Evolutionary conservation across 2,329 filamentous ascomycete species (phyloP).

Genomic region (Sclerotinia spermophila): DNA sequence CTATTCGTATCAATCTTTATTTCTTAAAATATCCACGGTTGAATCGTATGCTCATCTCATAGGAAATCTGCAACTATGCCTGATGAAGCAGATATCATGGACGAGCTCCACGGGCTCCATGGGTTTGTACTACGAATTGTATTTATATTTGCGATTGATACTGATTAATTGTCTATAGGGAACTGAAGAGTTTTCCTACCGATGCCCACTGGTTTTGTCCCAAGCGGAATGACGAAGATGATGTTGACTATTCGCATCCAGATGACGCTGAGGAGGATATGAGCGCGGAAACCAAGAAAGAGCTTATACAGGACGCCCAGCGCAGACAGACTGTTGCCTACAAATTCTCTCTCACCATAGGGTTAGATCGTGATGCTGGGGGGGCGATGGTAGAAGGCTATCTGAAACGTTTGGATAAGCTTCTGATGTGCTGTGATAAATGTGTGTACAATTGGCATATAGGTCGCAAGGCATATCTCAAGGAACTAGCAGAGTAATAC

Average conservation of each 20-base stretch:
- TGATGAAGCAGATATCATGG: slow-evolving; percentile 35
- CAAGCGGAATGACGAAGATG: slow-evolving; percentile 58
- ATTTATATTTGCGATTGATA: neutral
- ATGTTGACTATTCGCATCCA: slow-evolving; percentile 59
- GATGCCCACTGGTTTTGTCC: slow-evolving; percentile 66
- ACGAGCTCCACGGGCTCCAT: slow-evolving; percentile 35
- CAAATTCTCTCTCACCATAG: slow-evolving; percentile 65
- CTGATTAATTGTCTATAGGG: slow-evolving; percentile 26
- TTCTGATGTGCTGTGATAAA: slow-evolving; percentile 61
- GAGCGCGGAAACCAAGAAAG: slow-evolving; percentile 48
- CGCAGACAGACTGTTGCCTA: slow-evolving; percentile 59
- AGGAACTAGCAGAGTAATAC: slow-evolving; percentile 57
- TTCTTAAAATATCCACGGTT: neutral
- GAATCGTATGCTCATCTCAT: slow-evolving; percentile 20
- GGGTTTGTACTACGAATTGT: slow-evolving; percentile 25
- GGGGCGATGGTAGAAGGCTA: slow-evolving; percentile 58
- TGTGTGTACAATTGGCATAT: slow-evolving; percentile 75
- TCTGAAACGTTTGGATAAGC: slow-evolving; percentile 51
- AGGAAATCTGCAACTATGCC: slow-evolving; percentile 22
- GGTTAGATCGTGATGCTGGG: slow-evolving; percentile 58
- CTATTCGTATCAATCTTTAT: neutral
- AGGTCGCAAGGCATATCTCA: slow-evolving; percentile 59
- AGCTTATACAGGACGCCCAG: slow-evolving; percentile 52
- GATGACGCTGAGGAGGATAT: slow-evolving; percentile 46
- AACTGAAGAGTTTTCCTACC: slow-evolving; percentile 34